Conservation (phyloP, 2,329 filamentous ascomycete genomes). For the Pezicula carpinea region DNA sequence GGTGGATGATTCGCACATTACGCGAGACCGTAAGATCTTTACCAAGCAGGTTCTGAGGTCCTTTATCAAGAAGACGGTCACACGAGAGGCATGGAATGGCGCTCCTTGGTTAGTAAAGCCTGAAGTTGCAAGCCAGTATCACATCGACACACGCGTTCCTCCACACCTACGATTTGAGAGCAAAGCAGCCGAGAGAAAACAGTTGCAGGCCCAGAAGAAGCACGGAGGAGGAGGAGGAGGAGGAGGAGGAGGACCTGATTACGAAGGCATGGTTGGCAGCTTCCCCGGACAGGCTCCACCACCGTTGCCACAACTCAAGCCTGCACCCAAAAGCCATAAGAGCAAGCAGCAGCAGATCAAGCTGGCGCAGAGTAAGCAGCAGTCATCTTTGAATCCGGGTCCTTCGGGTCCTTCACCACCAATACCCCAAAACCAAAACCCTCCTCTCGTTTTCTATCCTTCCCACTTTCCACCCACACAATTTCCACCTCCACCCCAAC, state of each 20-base stretch:
- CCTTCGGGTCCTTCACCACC: slow-evolving; percentile 13
- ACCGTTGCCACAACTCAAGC: slow-evolving; percentile 69
- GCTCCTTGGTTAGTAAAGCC: slow-evolving; percentile 94
- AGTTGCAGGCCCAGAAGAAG: slow-evolving; percentile 60
- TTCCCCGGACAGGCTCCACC: slow-evolving; percentile 40
- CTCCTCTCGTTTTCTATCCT: slow-evolving; percentile 18
- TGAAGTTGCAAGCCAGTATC: slow-evolving; percentile 75
- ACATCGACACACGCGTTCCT: slow-evolving; percentile 83
- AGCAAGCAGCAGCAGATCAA: slow-evolving; percentile 45
- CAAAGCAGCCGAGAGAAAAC: slow-evolving; percentile 73
- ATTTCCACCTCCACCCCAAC: slow-evolving; percentile 9
- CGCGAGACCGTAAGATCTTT: slow-evolving; percentile 84
- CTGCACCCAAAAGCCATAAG: slow-evolving; percentile 66
- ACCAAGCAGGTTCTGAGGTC: slow-evolving; percentile 91
- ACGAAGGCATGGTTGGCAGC: slow-evolving; percentile 29
- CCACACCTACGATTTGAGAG: slow-evolving; percentile 76
- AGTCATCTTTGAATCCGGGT: slow-evolving; percentile 28
- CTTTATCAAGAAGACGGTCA: slow-evolving; percentile 94
- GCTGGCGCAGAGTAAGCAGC: slow-evolving; percentile 34
- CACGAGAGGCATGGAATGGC: slow-evolving; percentile 87
- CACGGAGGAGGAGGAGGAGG: slow-evolving; percentile 8
- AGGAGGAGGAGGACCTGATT: slow-evolving; percentile 21
- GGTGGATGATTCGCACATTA: slow-evolving; percentile 77
- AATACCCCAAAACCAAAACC: slow-evolving; percentile 4
- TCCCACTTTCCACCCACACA: slow-evolving; percentile 2